These are phyloP conservation scores for Aquilaria agallochum DNA, from an alignment of 441 rosid genomes.

Conservation along the genomic window DNA sequence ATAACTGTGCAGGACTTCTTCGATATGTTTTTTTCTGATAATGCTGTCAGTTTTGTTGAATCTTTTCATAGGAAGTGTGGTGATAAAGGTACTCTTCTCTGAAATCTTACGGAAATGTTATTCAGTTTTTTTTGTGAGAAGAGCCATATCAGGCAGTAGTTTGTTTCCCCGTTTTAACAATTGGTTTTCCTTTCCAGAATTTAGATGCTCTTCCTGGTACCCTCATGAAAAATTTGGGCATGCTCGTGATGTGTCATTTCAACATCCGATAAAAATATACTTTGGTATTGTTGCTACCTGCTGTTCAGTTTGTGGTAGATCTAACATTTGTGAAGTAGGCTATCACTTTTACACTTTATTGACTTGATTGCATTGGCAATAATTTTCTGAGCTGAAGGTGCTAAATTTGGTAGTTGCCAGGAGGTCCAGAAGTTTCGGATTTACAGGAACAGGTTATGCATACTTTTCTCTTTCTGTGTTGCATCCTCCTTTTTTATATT, in stretches of 20 bases:
- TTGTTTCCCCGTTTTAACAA: constrained; percentile 3
- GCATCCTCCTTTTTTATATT: constrained; percentile 2
- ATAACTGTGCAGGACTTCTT: constrained; percentile 78
- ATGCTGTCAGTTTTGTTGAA: constrained; percentile 53
- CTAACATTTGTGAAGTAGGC: constrained; percentile 5
- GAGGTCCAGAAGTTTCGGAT: constrained; percentile 79
- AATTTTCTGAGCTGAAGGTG: constrained; percentile 45
- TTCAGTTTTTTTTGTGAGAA: constrained; percentile 9
- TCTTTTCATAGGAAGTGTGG: constrained; percentile 79
- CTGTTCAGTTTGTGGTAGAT: constrained; percentile 5
- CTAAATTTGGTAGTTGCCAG: constrained; percentile 90
- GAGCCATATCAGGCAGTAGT: neutral
- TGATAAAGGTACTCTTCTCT: constrained; percentile 71
- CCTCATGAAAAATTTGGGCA: constrained; percentile 70
- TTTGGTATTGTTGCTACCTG: constrained; percentile 50
- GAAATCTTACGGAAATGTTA: constrained; percentile 17
- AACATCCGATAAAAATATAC: constrained; percentile 92
- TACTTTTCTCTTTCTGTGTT: constrained; percentile 5
- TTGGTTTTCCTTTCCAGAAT: constrained; percentile 47
- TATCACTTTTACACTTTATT: neutral
- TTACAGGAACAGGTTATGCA: constrained; percentile 67
- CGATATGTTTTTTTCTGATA: constrained; percentile 70
- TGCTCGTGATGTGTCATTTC: constrained; percentile 76
- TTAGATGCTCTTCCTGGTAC: constrained; percentile 74
- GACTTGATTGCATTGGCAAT: constrained; percentile 15